Evolutionary conservation across 495 filamentous ascomycete species (phyloP), one percentile per base, ranked within the genome.

Genomic region (Penicillium alfredii): DNA sequence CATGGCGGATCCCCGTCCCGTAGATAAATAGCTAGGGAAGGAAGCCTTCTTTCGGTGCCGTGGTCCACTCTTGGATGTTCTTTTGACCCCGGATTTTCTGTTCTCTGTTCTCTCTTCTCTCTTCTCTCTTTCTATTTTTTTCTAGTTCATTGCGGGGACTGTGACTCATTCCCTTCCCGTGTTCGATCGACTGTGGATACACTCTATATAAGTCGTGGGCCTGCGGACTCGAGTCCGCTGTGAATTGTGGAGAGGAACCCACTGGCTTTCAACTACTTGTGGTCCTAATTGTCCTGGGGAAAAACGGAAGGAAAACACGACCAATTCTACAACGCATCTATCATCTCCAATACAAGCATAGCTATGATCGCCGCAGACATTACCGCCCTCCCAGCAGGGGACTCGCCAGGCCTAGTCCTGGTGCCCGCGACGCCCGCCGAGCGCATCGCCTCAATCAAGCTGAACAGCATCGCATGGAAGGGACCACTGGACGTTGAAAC

Each of bases 381-480:
- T 34, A 40, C 52, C 15, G 46, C 45, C 10, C 64, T 86, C 15
- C 86, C 84, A 6, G 42, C 61, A 10, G 69, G 73, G 29, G 59
- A 68, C 29, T 81, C 80, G 4, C 73, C 80, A 0, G 66, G 69
- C 16, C 72, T 94, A 6, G 49, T 72, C 27, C 74, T 94, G 40
- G 74, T 77, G 24, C 74, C 77, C 30, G 83, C 87, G 0, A 86
- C 84, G 1, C 61, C 64, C 2, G 58, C 65, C 16, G 87, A 94
- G 55, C 78, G 74, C 27, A 56, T 64, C 21, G 64, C 61, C 20
- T 81, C 76, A 30, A 82, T 80, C 68, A 71, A 69, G 11, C 61
- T 80, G 22, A 92, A 89, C 53, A 80, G 80, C 43, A 51, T 55
- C 4, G 74, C 71, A 40, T 95, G 88, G 88, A 77, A 82, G 12